These are phyloP conservation scores for Aureobasidium sp. DNA, from an alignment of 2,329 filamentous ascomycete genomes.

Conservation along the genomic window DNA sequence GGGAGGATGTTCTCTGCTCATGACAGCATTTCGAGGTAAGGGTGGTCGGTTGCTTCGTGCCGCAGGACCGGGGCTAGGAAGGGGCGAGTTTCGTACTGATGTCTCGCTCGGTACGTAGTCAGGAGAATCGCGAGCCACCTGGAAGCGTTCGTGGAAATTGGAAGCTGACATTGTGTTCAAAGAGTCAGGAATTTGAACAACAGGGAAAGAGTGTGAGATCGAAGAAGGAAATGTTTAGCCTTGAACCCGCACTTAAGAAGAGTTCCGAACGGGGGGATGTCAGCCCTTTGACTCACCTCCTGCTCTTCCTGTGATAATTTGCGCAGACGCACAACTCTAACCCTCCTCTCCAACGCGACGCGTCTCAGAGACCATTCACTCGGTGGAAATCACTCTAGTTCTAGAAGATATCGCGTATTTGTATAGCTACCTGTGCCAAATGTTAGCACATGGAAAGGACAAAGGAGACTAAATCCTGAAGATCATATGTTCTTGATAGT, in stretches of 20 bases:
- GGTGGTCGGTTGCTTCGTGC: neutral
- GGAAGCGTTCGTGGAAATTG: neutral
- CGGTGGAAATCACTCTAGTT: no score
- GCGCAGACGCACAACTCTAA: neutral
- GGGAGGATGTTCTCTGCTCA: neutral
- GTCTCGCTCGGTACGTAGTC: neutral
- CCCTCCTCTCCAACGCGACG: no score
- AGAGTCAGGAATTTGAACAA: neutral
- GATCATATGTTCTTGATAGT: no score
- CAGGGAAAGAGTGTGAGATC: neutral
- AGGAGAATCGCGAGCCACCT: neutral
- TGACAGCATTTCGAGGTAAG: neutral
- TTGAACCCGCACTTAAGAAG: neutral
- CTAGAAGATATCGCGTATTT: no score
- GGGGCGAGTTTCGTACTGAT: neutral
- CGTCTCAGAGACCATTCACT: no score
- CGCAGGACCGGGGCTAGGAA: neutral
- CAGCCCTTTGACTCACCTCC: neutral
- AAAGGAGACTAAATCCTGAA: no score
- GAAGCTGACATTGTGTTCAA: neutral
- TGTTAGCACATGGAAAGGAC: no score
- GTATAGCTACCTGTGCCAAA: no score
- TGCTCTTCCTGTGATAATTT: neutral
- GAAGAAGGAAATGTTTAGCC: neutral
- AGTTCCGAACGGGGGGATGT: neutral